Evolutionary conservation across 257 asterid species (phyloP), one percentile per base, ranked within the genome.

Genomic region (Apocynum venetum): DNA sequence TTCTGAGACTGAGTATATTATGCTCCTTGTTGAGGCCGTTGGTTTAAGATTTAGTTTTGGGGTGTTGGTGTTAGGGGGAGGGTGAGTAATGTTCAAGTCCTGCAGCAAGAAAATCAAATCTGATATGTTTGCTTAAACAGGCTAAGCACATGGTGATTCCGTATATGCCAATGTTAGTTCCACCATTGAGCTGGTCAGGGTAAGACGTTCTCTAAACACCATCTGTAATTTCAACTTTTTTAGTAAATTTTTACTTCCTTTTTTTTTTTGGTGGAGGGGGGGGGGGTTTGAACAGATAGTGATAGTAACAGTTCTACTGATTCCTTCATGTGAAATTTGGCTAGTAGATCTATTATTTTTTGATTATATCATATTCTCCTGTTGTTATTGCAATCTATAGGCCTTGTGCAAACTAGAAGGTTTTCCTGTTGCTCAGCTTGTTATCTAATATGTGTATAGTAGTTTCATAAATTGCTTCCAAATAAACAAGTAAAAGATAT

Each of bases 121-220:
- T 68, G 74, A 53, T 43, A 71, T 81, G 49, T 82, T 60, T 83
- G 69, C 66, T 59, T 35, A 25, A 85, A 75, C 97, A 96, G 99
- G 98, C 98, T 47, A 91, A 89, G 85, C 98, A 93, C 89, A 89
- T 93, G 97, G 99, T 96, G 90, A 93, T 96, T 64, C 99, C 99
- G 8, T 96, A 91, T 77, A 96, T 96, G 98, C 98, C 99, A 36
- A 96, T 96, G 99, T 81, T 96, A 89, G 88, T 96, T 84, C 96
- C 98, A 77, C 99, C 98, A 12, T 82, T 91, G 78, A 84, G 82
- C 65, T 96, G 99, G 99, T 86, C 92, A 35, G 97, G 98, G 99
- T 96, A 90, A 84, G 87, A 60, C 78, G 71, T 77, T 76, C 86
- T 78, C 59, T 19, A 43, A 44, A 61, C 66, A 40, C 46, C 72